These are phyloP conservation scores for Chamaecyparis obtusa DNA, from an alignment of 75 land plant species.

Conservation along the genomic window DNA sequence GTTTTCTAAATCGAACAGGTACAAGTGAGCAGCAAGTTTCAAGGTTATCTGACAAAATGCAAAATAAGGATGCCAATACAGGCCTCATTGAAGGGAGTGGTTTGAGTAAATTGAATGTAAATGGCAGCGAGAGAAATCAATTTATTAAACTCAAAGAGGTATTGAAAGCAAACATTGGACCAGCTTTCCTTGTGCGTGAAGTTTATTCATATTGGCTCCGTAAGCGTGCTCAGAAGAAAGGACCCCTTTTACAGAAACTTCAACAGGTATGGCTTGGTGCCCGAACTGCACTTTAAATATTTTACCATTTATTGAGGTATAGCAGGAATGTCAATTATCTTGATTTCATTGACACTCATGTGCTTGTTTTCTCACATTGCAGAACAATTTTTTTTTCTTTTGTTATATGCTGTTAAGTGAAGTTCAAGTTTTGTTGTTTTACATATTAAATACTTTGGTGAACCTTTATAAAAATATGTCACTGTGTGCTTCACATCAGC, in stretches of 20 bases:
- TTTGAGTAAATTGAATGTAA: not conserved
- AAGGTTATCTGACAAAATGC: not conserved
- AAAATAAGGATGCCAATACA: not conserved
- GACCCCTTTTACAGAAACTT: slow-evolving; percentile 21
- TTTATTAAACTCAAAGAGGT: slow-evolving; percentile 4
- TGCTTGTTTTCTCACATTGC: not conserved
- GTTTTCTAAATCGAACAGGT: not conserved
- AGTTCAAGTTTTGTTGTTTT: not conserved
- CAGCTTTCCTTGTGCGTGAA: slow-evolving; percentile 1
- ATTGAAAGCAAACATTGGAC: not conserved
- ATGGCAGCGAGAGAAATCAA: not conserved
- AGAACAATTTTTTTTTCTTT: not conserved
- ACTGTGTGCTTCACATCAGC: not conserved
- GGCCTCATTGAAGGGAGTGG: not conserved
- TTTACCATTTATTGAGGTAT: not conserved
- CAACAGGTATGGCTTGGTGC: slow-evolving; percentile 21
- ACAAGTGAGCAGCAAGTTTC: not conserved
- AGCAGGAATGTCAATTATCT: not conserved
- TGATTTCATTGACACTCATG: not conserved
- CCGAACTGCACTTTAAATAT: not conserved
- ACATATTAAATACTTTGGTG: not conserved
- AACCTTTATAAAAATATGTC: not conserved
- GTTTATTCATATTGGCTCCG: slow-evolving; percentile 17
- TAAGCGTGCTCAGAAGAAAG: slow-evolving; percentile 27
- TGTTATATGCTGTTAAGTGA: not conserved